phyloP scores from a whole-genome alignment of 345 rosid genomes.

The Heritiera fomes region DNA sequence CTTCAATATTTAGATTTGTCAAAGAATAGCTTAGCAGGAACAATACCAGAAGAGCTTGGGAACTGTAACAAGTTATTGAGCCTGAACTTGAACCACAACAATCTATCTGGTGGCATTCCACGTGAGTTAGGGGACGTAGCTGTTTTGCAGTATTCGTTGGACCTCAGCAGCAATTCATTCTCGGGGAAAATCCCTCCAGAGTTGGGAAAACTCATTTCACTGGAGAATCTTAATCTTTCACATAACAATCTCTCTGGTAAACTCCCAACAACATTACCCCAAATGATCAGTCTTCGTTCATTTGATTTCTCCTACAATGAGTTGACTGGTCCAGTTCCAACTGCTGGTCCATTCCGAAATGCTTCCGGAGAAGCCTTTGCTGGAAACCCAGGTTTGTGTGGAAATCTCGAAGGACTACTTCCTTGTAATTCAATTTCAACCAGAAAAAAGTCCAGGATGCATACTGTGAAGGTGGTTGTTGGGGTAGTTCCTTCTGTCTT shows the following conservation, averaged over 20 bases:
- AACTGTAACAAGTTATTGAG: constrained; percentile 39
- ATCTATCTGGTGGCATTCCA: constrained; percentile 44
- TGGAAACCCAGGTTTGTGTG: constrained; percentile 10
- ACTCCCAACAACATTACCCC: constrained; percentile 41
- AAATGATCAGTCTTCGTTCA: constrained; percentile 9
- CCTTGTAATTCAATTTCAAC: constrained; percentile 5
- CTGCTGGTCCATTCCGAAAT: constrained; percentile 7
- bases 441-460: background rate
- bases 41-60: constrained; percentile 42
- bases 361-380: background rate
- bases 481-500: constrained; percentile 40
- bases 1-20: constrained; percentile 53
- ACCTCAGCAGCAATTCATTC: constrained; percentile 66
- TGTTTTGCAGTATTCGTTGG: constrained; percentile 44
- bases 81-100: constrained; percentile 58
- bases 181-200: constrained; percentile 52
- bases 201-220: constrained; percentile 37
- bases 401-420: constrained; percentile 6
- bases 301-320: constrained; percentile 14
- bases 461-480: constrained; percentile 21
- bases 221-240: constrained; percentile 25
- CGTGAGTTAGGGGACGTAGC: constrained; percentile 44
- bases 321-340: background rate
- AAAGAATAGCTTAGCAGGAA: constrained; percentile 42
- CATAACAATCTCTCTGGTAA: constrained; percentile 40